A percentile compares a stretch with the other conserved stretches of the same genome.
These are phyloP conservation scores for Pezicula carpinea DNA, from an alignment of 2,329 filamentous ascomycete species.

Conservation along the genomic window DNA sequence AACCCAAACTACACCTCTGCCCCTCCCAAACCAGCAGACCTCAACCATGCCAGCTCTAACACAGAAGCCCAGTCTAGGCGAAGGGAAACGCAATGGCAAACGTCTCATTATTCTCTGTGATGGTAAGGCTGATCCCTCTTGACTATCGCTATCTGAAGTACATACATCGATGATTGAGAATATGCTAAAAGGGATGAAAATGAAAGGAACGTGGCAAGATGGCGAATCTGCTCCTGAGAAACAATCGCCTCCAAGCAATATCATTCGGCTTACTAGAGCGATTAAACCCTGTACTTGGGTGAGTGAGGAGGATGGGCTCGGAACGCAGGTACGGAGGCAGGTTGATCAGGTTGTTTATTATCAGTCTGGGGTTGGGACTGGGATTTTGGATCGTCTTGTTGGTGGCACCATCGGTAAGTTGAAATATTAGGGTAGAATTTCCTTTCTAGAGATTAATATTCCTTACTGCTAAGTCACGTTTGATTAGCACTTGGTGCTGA, in stretches of 20 bases:
- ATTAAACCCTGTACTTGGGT: not conserved
- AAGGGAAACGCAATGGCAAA: not conserved
- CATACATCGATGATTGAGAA: too few species aligned
- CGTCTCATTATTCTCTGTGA: not conserved
- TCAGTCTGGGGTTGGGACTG: slow-evolving; percentile 3
- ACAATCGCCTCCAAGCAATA: not conserved
- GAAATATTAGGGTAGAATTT: too few species aligned
- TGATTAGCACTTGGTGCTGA: too few species aligned
- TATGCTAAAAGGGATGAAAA: not conserved
- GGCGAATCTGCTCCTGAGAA: not conserved
- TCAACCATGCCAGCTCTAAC: too few species aligned
- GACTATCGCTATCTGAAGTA: not conserved
- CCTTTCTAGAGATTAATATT: too few species aligned
- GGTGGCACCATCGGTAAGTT: not conserved
- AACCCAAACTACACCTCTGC: too few species aligned
- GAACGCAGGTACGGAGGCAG: not conserved
- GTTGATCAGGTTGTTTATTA: slow-evolving; percentile 2
- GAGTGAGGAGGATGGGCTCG: not conserved
- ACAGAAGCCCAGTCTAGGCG: too few species aligned
- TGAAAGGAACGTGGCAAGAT: not conserved
- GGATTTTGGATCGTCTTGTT: not conserved
- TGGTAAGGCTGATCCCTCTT: not conserved
- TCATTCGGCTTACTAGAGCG: not conserved
- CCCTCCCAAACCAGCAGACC: too few species aligned
- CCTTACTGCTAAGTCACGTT: too few species aligned